Evolutionary conservation across 306 rosid species (phyloP).

Genomic region (Rosa rugosa): DNA sequence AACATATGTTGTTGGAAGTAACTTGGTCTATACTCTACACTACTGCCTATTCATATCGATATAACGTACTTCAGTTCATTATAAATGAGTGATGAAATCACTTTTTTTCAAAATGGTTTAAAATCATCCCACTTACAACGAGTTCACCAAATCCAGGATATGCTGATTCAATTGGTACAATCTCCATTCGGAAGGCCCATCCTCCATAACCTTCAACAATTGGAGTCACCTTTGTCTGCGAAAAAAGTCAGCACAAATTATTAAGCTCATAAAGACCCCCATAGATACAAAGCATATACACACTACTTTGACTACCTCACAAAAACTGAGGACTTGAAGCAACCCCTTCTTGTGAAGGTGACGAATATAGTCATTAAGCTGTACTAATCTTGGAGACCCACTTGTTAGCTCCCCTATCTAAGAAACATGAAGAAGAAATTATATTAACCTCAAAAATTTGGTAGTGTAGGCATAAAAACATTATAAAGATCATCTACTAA

Average conservation of each 20-base stretch:
- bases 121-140: slow-evolving; percentile 64
- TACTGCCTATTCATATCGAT: not conserved
- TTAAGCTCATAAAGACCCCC: slow-evolving; percentile 32
- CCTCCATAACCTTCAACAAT: slow-evolving; percentile 98
- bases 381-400: slow-evolving; percentile 77
- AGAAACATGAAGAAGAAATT: slow-evolving; percentile 31
- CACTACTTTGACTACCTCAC: slow-evolving; percentile 62
- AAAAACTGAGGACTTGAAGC: slow-evolving; percentile 91
- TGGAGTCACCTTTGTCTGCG: slow-evolving; percentile 98
- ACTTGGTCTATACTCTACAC: not conserved
- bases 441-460: slow-evolving; percentile 18
- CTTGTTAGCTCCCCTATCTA: slow-evolving; percentile 96
- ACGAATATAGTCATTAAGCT: slow-evolving; percentile 87
- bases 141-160: slow-evolving; percentile 97
- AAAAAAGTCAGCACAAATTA: slow-evolving; percentile 22
- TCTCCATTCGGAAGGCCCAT: slow-evolving; percentile 95
- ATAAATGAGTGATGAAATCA: no score
- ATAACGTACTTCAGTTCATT: not conserved
- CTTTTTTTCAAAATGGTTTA: not conserved
- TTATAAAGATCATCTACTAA: slow-evolving; percentile 44
- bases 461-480: slow-evolving; percentile 6
- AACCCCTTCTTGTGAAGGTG: slow-evolving; percentile 73
- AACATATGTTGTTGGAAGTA: not conserved
- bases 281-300: slow-evolving; percentile 14
- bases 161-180: slow-evolving; percentile 97